Percentiles rank a stretch among this genome's conserved stretches.
These are phyloP conservation scores for Fusarium anthophilum DNA, from an alignment of 2,329 filamentous ascomycete genomes.

Conservation along the genomic window DNA sequence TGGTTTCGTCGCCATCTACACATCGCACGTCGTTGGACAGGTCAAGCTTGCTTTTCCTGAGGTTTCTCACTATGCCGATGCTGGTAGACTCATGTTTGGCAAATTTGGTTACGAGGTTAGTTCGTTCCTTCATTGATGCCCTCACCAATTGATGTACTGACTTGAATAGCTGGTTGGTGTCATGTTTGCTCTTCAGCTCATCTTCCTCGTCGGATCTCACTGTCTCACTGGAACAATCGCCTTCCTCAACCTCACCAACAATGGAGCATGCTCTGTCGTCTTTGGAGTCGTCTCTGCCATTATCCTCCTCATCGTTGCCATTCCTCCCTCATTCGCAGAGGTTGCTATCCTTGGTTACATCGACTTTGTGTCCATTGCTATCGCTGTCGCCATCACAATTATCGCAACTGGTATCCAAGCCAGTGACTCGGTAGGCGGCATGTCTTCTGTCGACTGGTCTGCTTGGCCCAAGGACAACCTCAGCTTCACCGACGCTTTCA, in stretches of 20 bases:
- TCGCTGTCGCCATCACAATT: conserved; percentile 73
- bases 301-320: conserved; percentile 56
- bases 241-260: conserved; percentile 70
- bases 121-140: too few relatives aligned
- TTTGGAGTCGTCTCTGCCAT: conserved; percentile 58
- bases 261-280: conserved; percentile 58
- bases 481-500: conserved; percentile 64
- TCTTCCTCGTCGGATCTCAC: conserved; percentile 78
- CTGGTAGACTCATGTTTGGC: conserved; percentile 70
- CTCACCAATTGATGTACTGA: neutral
- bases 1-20: conserved; percentile 59
- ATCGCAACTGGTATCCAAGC: conserved; percentile 66
- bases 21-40: conserved; percentile 57
- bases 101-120: conserved; percentile 63
- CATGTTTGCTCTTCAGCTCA: conserved; percentile 70
- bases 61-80: conserved; percentile 74
- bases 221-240: conserved; percentile 75
- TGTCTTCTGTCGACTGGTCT: conserved; percentile 52
- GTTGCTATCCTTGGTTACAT: conserved; percentile 61
- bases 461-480: conserved; percentile 57
- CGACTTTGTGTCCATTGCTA: conserved; percentile 69
- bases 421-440: conserved; percentile 43
- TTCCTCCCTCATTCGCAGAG: conserved; percentile 60
- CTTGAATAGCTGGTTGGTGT: conserved; percentile 58
- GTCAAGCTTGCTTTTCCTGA: conserved; percentile 63